These are phyloP conservation scores for Chernovozyma sophiae-reginae DNA, from an alignment of 1,139 yeast species.

Conservation along the genomic window DNA sequence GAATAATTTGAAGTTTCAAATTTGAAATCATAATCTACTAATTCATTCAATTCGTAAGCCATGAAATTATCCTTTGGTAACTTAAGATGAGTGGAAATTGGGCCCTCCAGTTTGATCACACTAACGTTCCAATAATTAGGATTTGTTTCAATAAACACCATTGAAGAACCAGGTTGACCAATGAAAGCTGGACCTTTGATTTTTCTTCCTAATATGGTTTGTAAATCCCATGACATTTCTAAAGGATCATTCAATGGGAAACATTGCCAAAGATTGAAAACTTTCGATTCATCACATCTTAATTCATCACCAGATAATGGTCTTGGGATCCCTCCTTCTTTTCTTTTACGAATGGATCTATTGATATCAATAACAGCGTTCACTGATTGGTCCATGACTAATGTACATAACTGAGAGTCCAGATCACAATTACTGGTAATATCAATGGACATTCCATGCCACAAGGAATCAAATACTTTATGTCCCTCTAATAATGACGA, in stretches of 20 bases:
- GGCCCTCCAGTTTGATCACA: slow-evolving; percentile 11
- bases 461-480: slow-evolving; percentile 85
- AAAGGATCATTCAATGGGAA: slow-evolving; percentile 66
- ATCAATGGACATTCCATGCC: slow-evolving; percentile 94
- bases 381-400: slow-evolving; percentile 64
- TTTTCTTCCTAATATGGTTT: slow-evolving; percentile 64
- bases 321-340: slow-evolving; percentile 70
- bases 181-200: slow-evolving; percentile 64
- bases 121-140: slow-evolving; percentile 46
- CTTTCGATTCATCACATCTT: slow-evolving; percentile 65
- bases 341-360: slow-evolving; percentile 54
- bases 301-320: slow-evolving; percentile 68
- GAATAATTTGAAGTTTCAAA: slow-evolving; percentile 34
- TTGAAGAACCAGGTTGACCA: slow-evolving; percentile 29
- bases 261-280: slow-evolving; percentile 62
- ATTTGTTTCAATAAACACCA: slow-evolving; percentile 42
- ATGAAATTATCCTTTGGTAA: slow-evolving; percentile 3
- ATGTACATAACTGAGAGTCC: slow-evolving; percentile 34
- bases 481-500: slow-evolving; percentile 91
- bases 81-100: background rate
- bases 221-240: slow-evolving; percentile 50
- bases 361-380: slow-evolving; percentile 73
- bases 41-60: slow-evolving; percentile 27
- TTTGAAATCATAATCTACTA: slow-evolving; percentile 32
- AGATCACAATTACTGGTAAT: slow-evolving; percentile 53